Evolutionary conservation across 1,284 basidiomycete genomes (phyloP).

Genomic region (Tylopilus sp.): DNA sequence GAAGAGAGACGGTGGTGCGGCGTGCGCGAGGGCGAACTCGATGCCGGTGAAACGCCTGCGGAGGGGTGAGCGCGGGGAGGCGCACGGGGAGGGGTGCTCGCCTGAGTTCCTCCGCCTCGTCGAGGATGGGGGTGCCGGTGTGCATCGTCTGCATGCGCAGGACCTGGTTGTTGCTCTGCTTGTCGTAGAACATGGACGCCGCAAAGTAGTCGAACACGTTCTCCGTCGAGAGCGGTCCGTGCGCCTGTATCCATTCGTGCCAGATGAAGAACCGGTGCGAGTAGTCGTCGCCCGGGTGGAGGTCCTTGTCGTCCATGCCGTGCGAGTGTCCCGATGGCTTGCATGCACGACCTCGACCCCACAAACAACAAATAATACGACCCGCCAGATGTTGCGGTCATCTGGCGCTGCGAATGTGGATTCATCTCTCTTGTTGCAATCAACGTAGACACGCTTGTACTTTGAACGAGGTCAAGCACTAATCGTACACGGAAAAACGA

Average conservation of each 20-base stretch:
- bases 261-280: constrained; percentile 80
- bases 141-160: constrained; percentile 87
- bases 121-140: constrained; percentile 64
- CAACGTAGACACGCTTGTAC: not conserved
- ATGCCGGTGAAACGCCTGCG: constrained; percentile 76
- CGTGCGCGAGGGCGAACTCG: constrained; percentile 79
- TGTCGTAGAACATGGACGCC: constrained; percentile 86
- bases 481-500: constrained; percentile 17
- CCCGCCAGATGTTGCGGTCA: no score
- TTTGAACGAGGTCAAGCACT: no score
- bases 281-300: constrained; percentile 77
- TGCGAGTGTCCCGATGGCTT: no score
- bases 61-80: constrained; percentile 1
- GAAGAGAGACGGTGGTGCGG: constrained; percentile 75
- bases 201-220: constrained; percentile 86
- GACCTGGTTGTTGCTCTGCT: constrained; percentile 85
- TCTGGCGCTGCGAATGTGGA: no score
- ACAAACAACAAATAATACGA: no score
- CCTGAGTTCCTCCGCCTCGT: constrained; percentile 81
- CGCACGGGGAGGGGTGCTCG: constrained; percentile 24
- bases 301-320: constrained; percentile 61
- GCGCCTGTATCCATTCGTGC: constrained; percentile 80
- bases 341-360: no score
- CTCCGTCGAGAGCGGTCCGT: constrained; percentile 69
- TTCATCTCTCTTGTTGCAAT: no score